Conservation (phyloP, 164 flowering plant species). For the Liquidambar formosana region DNA sequence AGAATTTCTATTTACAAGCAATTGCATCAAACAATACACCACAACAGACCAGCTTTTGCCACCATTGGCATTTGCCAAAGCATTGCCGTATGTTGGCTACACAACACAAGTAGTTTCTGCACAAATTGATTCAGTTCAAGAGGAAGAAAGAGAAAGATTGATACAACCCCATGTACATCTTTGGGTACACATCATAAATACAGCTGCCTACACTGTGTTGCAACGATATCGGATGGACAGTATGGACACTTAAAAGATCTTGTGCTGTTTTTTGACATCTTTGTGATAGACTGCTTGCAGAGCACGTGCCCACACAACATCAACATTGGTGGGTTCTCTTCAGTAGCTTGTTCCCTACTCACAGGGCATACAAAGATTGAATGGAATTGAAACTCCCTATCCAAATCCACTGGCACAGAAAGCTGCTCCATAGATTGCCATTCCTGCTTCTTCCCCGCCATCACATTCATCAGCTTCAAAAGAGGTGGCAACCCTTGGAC, state of each 20-base stretch:
- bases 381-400: slow-evolving; percentile 74
- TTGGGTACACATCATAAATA: slow-evolving; percentile 39
- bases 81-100: background rate
- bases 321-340: slow-evolving; percentile 87
- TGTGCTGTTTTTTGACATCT: slow-evolving; percentile 67
- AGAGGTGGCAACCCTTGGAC: slow-evolving; percentile 69
- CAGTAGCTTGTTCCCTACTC: slow-evolving; percentile 70
- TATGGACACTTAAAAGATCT: slow-evolving; percentile 85
- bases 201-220: slow-evolving; percentile 59
- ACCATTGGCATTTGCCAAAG: slow-evolving; percentile 4
- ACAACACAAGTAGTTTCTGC: slow-evolving; percentile 10
- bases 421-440: slow-evolving; percentile 82
- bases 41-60: slow-evolving; percentile 9
- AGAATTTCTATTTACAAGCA: slow-evolving; percentile 37
- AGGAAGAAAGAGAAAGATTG: slow-evolving; percentile 3
- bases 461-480: slow-evolving; percentile 70
- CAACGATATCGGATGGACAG: slow-evolving; percentile 62
- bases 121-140: slow-evolving; percentile 3
- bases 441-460: slow-evolving; percentile 70
- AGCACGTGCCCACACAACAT: slow-evolving; percentile 90
- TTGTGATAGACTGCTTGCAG: slow-evolving; percentile 75
- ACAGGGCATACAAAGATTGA: slow-evolving; percentile 88
- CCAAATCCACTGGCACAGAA: slow-evolving; percentile 77
- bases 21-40: slow-evolving; percentile 8
- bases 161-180: background rate